A percentile compares a stretch with the other conserved stretches of the same genome.
phyloP scores from a whole-genome alignment of 768 basidiomycete genomes.

The Leucosporidium yakuticum region DNA sequence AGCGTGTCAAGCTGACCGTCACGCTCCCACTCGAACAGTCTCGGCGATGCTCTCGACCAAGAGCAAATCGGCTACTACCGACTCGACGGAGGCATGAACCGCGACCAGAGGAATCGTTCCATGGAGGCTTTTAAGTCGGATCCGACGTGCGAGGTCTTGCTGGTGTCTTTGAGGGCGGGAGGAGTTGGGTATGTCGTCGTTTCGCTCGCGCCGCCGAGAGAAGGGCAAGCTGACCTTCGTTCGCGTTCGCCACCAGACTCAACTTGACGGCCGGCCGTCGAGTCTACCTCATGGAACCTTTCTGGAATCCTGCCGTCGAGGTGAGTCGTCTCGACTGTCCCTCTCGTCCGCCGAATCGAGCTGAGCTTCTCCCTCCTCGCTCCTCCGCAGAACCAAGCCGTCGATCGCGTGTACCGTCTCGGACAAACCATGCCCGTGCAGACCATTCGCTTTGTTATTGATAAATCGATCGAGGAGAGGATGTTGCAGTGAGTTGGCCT shows the following conservation, averaged over 20 bases:
- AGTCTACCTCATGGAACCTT: slow-evolving; percentile 70
- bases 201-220: background rate
- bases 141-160: slow-evolving; percentile 81
- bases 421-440: slow-evolving; percentile 89
- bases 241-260: slow-evolving; percentile 48
- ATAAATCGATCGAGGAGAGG: slow-evolving; percentile 86
- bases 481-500: slow-evolving; percentile 53
- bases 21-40: slow-evolving; percentile 50
- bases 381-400: slow-evolving; percentile 75
- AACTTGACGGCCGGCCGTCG: slow-evolving; percentile 91
- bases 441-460: slow-evolving; percentile 87
- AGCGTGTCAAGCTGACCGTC: slow-evolving; percentile 84
- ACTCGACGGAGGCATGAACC: slow-evolving; percentile 95
- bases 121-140: slow-evolving; percentile 90
- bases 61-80: slow-evolving; percentile 82
- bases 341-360: slow-evolving; percentile 7
- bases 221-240: background rate
- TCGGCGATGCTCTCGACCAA: slow-evolving; percentile 60
- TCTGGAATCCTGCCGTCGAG: slow-evolving; percentile 35
- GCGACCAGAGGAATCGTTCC: slow-evolving; percentile 81
- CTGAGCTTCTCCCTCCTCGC: too few species aligned
- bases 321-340: background rate
- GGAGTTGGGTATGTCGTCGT: slow-evolving; percentile 58
- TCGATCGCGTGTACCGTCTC: slow-evolving; percentile 80
- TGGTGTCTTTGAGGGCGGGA: slow-evolving; percentile 93